phyloP scores from a whole-genome alignment of 2,329 filamentous ascomycete species.

The Scleromitrula shiraiana region DNA sequence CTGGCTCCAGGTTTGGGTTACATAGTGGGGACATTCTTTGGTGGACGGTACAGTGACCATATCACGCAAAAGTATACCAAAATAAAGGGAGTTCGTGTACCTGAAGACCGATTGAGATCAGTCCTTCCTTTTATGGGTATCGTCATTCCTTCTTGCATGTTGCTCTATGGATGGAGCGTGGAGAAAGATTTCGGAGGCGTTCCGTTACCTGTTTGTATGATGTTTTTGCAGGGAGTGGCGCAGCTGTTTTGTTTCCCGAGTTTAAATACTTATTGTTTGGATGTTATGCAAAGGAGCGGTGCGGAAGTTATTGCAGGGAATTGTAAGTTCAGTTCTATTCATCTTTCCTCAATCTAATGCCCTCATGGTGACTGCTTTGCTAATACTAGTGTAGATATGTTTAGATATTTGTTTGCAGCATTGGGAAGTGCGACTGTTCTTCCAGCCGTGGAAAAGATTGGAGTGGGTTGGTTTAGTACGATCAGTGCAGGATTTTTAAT shows the following conservation, averaged over 20 bases:
- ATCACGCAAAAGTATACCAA: conserved; percentile 55
- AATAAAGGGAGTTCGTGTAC: conserved; percentile 49
- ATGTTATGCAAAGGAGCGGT: conserved; percentile 65
- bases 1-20: conserved; percentile 66
- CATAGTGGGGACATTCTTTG: conserved; percentile 59
- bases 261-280: conserved; percentile 73
- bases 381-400: no score
- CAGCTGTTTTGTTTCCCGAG: conserved; percentile 70
- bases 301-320: conserved; percentile 74
- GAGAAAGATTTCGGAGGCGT: conserved; percentile 44
- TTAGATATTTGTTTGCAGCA: conserved; percentile 68
- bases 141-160: conserved; percentile 52
- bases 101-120: conserved; percentile 60
- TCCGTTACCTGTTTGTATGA: conserved; percentile 57
- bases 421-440: conserved; percentile 63
- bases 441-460: conserved; percentile 65
- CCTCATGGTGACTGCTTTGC: no score
- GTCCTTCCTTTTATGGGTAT: conserved; percentile 48
- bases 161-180: conserved; percentile 60
- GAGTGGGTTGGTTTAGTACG: conserved; percentile 75
- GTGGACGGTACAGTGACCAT: conserved; percentile 63
- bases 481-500: conserved; percentile 54
- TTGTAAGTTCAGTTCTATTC: conserved; percentile 31
- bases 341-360: no score
- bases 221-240: conserved; percentile 67